Evolutionary conservation across 495 filamentous ascomycete species (phyloP).

Genomic region (Saxophila tyrrhenica): DNA sequence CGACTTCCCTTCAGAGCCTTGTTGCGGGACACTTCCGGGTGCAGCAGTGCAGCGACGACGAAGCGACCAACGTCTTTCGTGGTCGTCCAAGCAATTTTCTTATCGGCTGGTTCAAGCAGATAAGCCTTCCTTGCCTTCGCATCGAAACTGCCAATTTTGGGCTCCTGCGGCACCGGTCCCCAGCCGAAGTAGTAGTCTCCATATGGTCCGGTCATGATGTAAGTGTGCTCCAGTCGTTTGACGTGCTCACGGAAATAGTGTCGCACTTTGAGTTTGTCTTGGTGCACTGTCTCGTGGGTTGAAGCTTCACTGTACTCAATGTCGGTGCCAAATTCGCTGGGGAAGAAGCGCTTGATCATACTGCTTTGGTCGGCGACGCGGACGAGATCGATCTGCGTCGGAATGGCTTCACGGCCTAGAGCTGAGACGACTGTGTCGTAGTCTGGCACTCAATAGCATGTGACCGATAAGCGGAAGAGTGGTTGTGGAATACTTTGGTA

Average conservation of each 20-base stretch:
- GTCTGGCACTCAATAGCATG: too few species aligned
- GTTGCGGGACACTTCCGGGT: conserved; percentile 41
- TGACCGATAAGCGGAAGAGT: conserved; percentile 5
- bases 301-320: conserved; percentile 53
- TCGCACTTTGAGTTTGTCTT: conserved; percentile 55
- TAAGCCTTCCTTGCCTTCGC: conserved; percentile 41
- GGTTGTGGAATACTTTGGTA: conserved; percentile 29
- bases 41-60: conserved; percentile 44
- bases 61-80: conserved; percentile 57
- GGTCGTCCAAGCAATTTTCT: conserved; percentile 48
- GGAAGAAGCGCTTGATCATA: conserved; percentile 53
- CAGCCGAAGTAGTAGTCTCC: conserved; percentile 48
- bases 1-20: conserved; percentile 55
- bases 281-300: conserved; percentile 52
- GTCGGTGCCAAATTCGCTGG: conserved; percentile 63
- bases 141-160: conserved; percentile 42
- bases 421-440: conserved; percentile 57
- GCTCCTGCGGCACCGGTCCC: conserved; percentile 9
- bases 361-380: conserved; percentile 43
- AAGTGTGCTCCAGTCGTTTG: conserved; percentile 46
- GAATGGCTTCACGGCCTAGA: conserved; percentile 47
- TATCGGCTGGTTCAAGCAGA: conserved; percentile 44
- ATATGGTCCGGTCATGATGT: conserved; percentile 59
- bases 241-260: conserved; percentile 41
- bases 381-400: conserved; percentile 47